These are phyloP conservation scores for Cladophialophora yegresii DNA, from an alignment of 2,329 filamentous ascomycete species.

Conservation along the genomic window DNA sequence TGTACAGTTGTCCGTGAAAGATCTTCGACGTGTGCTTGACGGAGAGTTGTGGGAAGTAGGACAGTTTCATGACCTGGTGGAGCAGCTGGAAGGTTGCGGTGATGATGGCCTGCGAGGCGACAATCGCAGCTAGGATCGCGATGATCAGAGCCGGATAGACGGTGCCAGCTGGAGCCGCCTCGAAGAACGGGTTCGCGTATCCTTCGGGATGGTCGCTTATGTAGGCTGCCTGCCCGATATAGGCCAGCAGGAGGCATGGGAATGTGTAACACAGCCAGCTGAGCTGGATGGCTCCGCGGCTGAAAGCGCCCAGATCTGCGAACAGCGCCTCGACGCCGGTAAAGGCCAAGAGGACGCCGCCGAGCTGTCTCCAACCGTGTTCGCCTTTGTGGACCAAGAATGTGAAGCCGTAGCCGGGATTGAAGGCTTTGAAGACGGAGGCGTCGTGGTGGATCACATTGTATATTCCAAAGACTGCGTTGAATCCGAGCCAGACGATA, in stretches of 20 bases:
- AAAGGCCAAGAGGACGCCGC: conserved; percentile 70
- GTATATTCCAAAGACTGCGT: conserved; percentile 57
- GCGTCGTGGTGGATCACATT: conserved; percentile 53
- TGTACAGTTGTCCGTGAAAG: conserved; percentile 75
- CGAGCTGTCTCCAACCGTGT: conserved; percentile 56
- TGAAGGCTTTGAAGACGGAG: conserved; percentile 56
- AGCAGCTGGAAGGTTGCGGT: conserved; percentile 71
- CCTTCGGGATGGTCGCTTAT: conserved; percentile 63
- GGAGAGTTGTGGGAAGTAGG: conserved; percentile 75
- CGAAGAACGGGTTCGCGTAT: conserved; percentile 73
- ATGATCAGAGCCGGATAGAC: conserved; percentile 69
- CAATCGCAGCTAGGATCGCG: conserved; percentile 69
- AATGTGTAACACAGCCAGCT: conserved; percentile 70
- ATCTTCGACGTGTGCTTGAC: conserved; percentile 68
- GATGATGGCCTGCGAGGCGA: conserved; percentile 77
- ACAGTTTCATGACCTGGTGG: conserved; percentile 71
- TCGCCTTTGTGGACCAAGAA: conserved; percentile 55
- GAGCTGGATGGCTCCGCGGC: conserved; percentile 67
- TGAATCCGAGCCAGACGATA: conserved; percentile 58
- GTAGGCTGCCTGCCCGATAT: conserved; percentile 73
- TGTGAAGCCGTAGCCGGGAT: conserved; percentile 51
- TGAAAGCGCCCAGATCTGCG: conserved; percentile 75
- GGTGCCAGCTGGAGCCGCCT: conserved; percentile 66
- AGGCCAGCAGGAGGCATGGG: conserved; percentile 63
- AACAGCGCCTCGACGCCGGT: conserved; percentile 79